Conservation (phyloP, 805 yeast genomes). For the Lachancea cidri region DNA sequence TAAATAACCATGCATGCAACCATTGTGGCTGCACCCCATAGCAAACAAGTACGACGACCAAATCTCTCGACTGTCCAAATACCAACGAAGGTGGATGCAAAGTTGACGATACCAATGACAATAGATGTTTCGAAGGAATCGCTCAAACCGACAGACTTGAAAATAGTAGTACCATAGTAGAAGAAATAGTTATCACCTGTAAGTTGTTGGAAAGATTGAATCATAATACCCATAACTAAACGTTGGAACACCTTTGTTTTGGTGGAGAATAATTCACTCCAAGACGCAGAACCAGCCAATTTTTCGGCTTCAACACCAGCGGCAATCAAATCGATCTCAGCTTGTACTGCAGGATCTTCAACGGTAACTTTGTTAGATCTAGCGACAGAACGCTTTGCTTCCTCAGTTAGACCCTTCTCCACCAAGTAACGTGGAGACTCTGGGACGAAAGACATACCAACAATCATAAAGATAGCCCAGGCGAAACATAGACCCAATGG, state of each 20-base stretch:
- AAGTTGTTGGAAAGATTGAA: constrained; percentile 62
- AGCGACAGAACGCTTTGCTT: constrained; percentile 56
- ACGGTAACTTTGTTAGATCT: constrained; percentile 49
- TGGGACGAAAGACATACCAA: constrained; percentile 49
- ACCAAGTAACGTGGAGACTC: constrained; percentile 69
- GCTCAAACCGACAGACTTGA: constrained; percentile 53
- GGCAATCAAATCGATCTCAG: constrained; percentile 52
- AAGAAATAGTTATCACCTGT: constrained; percentile 64
- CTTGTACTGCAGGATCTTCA: constrained; percentile 51
- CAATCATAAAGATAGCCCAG: constrained; percentile 39
- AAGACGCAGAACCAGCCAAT: constrained; percentile 58
- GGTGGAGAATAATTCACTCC: constrained; percentile 62
- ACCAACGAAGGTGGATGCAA: constrained; percentile 50
- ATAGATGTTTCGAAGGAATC: constrained; percentile 58
- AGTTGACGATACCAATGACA: constrained; percentile 54
- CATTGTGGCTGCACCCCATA: constrained; percentile 49
- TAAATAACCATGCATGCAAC: constrained; percentile 42
- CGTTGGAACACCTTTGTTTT: constrained; percentile 52
- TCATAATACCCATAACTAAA: constrained; percentile 45
- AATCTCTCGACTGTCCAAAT: constrained; percentile 46
- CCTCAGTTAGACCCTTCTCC: constrained; percentile 50
- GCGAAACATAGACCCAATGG: constrained; percentile 55
- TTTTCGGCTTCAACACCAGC: constrained; percentile 57
- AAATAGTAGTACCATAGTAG: constrained; percentile 60
- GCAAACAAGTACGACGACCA: constrained; percentile 47